Evolutionary conservation across 179 eudicot species (phyloP).

Genomic region (Spinacia oleracea): DNA sequence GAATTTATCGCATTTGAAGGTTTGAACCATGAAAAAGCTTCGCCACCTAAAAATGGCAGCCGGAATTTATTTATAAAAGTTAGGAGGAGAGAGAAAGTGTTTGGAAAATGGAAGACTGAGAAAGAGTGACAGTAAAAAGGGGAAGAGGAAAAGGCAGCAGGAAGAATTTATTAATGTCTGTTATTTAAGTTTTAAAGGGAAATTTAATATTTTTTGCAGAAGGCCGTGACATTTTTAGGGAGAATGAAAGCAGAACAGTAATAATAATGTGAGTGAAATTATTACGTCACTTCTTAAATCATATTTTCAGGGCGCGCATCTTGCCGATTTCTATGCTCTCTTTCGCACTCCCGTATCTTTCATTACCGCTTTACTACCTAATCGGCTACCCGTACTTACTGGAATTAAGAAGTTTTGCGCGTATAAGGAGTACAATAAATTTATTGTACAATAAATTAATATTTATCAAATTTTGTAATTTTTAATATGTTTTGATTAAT

Average conservation of each 20-base stretch:
- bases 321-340: slow-evolving; percentile 15
- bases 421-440: no score
- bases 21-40: slow-evolving; percentile 17
- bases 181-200: background rate
- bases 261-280: slow-evolving; percentile 3
- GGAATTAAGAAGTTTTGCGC: no score
- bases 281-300: background rate
- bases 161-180: background rate
- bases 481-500: no score
- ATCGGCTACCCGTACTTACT: no score
- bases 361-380: background rate
- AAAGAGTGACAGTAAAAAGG: slow-evolving; percentile 24
- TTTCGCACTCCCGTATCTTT: background rate
- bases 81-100: slow-evolving; percentile 18
- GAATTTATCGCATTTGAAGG: slow-evolving; percentile 23
- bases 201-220: background rate
- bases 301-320: slow-evolving; percentile 22
- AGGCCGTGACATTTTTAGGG: background rate
- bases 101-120: slow-evolving; percentile 12
- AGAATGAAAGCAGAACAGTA: slow-evolving; percentile 11
- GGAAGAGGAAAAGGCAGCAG: background rate
- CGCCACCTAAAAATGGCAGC: slow-evolving; percentile 10
- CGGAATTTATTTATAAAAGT: slow-evolving; percentile 1
- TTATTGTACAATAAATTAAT: no score
- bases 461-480: no score